A percentile compares a stretch with the other conserved stretches of the same genome.
phyloP scores from a whole-genome alignment of 768 basidiomycete species.

The Calocybe gangraenosa region DNA sequence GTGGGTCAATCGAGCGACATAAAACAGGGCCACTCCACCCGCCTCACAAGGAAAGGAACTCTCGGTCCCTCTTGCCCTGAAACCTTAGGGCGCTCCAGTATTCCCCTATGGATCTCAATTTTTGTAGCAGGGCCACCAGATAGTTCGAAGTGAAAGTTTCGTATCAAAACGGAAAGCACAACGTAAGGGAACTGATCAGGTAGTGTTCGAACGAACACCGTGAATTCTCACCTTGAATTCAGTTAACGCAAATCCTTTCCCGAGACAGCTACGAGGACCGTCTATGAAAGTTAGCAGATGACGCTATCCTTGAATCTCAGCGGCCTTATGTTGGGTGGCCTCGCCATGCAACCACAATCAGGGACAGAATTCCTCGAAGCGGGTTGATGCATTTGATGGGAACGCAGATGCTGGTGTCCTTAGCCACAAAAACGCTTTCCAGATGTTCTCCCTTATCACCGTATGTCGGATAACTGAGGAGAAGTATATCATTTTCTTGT shows the following conservation, averaged over 20 bases:
- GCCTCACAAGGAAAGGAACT: conserved; percentile 27
- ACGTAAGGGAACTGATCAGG: conserved; percentile 29
- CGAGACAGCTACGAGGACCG: conserved; percentile 41
- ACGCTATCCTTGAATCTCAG: conserved; percentile 30
- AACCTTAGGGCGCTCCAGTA: conserved; percentile 33
- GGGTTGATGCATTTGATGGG: conserved; percentile 37
- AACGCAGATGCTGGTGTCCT: conserved; percentile 33
- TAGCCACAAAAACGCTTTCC: conserved; percentile 29
- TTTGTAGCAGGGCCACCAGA: conserved; percentile 29
- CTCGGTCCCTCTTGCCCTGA: conserved; percentile 24
- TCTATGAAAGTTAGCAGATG: conserved; percentile 43
- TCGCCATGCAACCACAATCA: conserved; percentile 36
- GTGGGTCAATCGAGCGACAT: no score
- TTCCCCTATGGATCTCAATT: conserved; percentile 24
- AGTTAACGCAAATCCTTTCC: conserved; percentile 36
- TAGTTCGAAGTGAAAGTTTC: conserved; percentile 36
- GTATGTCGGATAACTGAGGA: conserved; percentile 27
- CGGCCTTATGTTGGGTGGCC: conserved; percentile 16
- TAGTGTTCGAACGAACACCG: not conserved
- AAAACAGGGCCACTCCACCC: no score
- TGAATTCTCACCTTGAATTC: conserved; percentile 32
- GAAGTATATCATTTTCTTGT: conserved; percentile 32
- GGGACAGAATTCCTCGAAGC: conserved; percentile 36
- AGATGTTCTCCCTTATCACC: conserved; percentile 23
- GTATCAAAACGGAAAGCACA: conserved; percentile 36